Evolutionary conservation across 2,329 filamentous ascomycete genomes (phyloP).

Genomic region (Pleoardoris graminearum): DNA sequence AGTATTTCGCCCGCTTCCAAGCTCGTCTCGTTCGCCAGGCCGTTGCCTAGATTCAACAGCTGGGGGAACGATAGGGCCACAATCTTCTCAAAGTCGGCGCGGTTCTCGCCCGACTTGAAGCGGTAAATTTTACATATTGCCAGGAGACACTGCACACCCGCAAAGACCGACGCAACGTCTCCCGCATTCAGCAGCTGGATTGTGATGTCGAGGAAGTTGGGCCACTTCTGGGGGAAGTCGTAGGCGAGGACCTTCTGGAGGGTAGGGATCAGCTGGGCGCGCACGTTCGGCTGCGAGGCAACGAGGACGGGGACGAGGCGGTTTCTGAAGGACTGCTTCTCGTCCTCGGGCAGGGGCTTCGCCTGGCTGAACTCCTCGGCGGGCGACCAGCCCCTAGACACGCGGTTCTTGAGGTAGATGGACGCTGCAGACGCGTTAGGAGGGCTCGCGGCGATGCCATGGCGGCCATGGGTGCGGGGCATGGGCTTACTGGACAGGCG

Average conservation of each 20-base stretch:
- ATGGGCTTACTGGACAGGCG: conserved; percentile 76
- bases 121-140: conserved; percentile 95
- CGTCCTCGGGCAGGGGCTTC: conserved; percentile 79
- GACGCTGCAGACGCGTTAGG: conserved; percentile 66
- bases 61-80: conserved; percentile 89
- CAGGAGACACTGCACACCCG: conserved; percentile 89
- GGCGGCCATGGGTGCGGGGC: conserved; percentile 15
- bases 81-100: conserved; percentile 90
- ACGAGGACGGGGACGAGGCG: conserved; percentile 89
- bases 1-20: conserved; percentile 97
- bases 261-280: conserved; percentile 89
- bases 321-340: conserved; percentile 84
- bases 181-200: conserved; percentile 85
- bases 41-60: conserved; percentile 82
- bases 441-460: too few species aligned
- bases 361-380: conserved; percentile 74
- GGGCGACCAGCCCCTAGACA: conserved; percentile 87
- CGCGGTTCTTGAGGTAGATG: conserved; percentile 97
- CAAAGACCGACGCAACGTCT: conserved; percentile 83
- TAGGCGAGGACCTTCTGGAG: conserved; percentile 94
- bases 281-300: conserved; percentile 75
- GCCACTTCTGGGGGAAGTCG: conserved; percentile 95
- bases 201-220: conserved; percentile 90
- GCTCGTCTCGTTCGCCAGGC: conserved; percentile 86
- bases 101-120: conserved; percentile 83